Evolutionary conservation across 495 filamentous ascomycete genomes (phyloP).

Genomic region (Rhypophila decipiens): DNA sequence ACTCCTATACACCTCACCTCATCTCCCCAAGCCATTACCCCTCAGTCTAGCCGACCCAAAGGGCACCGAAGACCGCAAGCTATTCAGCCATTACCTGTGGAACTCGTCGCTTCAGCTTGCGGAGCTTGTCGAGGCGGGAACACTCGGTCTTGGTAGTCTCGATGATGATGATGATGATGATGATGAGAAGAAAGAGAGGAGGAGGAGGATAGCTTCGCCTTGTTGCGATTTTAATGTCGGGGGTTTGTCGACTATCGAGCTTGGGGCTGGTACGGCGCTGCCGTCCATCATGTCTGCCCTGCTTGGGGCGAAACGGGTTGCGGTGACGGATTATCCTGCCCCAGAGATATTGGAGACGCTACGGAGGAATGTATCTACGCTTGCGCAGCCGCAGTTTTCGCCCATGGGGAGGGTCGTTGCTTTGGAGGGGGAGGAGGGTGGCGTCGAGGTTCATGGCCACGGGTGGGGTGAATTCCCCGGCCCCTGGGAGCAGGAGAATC

Average conservation of each 20-base stretch:
- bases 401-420: slow-evolving; percentile 13
- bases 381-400: slow-evolving; percentile 12
- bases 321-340: slow-evolving; percentile 73
- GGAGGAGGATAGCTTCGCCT: neutral
- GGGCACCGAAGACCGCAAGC: slow-evolving; percentile 48
- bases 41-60: slow-evolving; percentile 51
- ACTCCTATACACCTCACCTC: slow-evolving; percentile 60
- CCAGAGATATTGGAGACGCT: slow-evolving; percentile 56
- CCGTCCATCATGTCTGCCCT: slow-evolving; percentile 62
- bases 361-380: slow-evolving; percentile 48
- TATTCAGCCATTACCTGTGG: slow-evolving; percentile 86
- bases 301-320: slow-evolving; percentile 55
- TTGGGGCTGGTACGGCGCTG: slow-evolving; percentile 66
- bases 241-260: slow-evolving; percentile 39
- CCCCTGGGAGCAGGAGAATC: slow-evolving; percentile 44
- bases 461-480: slow-evolving; percentile 63
- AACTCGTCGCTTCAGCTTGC: slow-evolving; percentile 70
- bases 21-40: slow-evolving; percentile 36
- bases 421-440: neutral
- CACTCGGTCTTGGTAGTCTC: slow-evolving; percentile 14
- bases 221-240: slow-evolving; percentile 24
- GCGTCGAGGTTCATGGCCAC: slow-evolving; percentile 54
- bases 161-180: neutral
- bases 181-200: neutral
- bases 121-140: slow-evolving; percentile 54